A percentile compares a stretch with the other conserved stretches of the same genome.
Evolutionary conservation across 2,329 filamentous ascomycete species (phyloP).

Genomic region (Ceratocystis variospora): DNA sequence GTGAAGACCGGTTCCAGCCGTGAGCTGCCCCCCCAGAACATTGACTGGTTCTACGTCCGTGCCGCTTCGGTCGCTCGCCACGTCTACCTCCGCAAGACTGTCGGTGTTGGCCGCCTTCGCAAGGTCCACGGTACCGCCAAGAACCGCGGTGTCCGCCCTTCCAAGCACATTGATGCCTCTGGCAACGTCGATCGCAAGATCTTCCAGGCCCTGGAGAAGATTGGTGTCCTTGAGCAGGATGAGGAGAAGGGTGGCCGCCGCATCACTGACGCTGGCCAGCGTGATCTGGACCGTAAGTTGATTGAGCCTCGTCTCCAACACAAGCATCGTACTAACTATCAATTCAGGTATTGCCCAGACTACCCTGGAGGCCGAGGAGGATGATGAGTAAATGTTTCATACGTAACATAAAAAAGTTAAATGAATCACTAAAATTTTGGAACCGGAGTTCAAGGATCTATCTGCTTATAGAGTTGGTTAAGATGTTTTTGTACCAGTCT

Average conservation of each 20-base stretch:
- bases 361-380: slow-evolving; percentile 57
- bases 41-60: slow-evolving; percentile 91
- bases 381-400: slow-evolving; percentile 45
- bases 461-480: slow-evolving; percentile 11
- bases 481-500: slow-evolving; percentile 8
- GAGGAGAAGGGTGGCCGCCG: slow-evolving; percentile 97
- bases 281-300: slow-evolving; percentile 79
- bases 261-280: slow-evolving; percentile 95
- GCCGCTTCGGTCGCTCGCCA: slow-evolving; percentile 92
- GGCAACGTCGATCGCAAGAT: slow-evolving; percentile 96
- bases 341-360: slow-evolving; percentile 59
- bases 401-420: slow-evolving; percentile 17
- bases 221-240: slow-evolving; percentile 91
- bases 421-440: slow-evolving; percentile 13
- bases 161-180: slow-evolving; percentile 88
- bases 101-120: slow-evolving; percentile 93
- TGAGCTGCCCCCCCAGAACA: slow-evolving; percentile 94
- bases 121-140: slow-evolving; percentile 93
- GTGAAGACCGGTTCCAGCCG: slow-evolving; percentile 96
- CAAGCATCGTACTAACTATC: slow-evolving; percentile 9
- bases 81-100: slow-evolving; percentile 98
- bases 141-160: slow-evolving; percentile 88
- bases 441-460: slow-evolving; percentile 14
- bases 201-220: slow-evolving; percentile 97
- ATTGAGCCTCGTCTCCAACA: neutral